Evolutionary conservation across 2,329 filamentous ascomycete genomes (phyloP).

Genomic region (Neonectria ditissima): DNA sequence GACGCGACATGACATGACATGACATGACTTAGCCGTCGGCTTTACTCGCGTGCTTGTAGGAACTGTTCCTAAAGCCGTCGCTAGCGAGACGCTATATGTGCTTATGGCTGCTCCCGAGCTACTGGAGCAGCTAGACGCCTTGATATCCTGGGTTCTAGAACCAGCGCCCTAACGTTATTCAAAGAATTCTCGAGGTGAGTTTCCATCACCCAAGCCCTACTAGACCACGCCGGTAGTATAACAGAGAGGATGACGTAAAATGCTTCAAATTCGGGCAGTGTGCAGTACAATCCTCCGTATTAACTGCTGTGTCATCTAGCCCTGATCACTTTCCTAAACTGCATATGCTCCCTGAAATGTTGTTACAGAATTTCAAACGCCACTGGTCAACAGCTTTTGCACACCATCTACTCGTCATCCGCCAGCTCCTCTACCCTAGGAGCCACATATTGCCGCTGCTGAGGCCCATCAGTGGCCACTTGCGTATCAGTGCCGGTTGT

Average conservation of each 20-base stretch:
- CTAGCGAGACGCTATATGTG: no score
- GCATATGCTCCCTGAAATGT: constrained; percentile 33
- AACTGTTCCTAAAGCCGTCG: neutral
- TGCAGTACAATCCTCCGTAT: constrained; percentile 8
- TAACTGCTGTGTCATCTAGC: constrained; percentile 23
- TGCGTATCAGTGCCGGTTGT: constrained; percentile 69
- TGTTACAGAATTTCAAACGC: constrained; percentile 45
- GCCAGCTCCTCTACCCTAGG: constrained; percentile 66
- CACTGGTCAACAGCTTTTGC: constrained; percentile 30
- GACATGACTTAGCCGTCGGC: neutral
- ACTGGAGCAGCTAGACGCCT: neutral
- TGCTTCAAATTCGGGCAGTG: neutral
- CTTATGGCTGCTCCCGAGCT: no score
- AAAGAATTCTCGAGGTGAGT: neutral
- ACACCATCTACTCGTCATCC: constrained; percentile 58
- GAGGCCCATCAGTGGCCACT: constrained; percentile 57
- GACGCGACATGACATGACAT: constrained; percentile 16
- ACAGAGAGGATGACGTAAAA: neutral
- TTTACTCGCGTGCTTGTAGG: neutral
- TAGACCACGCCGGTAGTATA: no score
- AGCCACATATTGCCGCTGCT: constrained; percentile 60
- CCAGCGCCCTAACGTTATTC: neutral
- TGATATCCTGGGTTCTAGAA: neutral
- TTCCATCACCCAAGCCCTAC: neutral
- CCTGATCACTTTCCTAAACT: constrained; percentile 30